Evolutionary conservation across 2,329 filamentous ascomycete species (phyloP).

Genomic region (Xylariales sp.): DNA sequence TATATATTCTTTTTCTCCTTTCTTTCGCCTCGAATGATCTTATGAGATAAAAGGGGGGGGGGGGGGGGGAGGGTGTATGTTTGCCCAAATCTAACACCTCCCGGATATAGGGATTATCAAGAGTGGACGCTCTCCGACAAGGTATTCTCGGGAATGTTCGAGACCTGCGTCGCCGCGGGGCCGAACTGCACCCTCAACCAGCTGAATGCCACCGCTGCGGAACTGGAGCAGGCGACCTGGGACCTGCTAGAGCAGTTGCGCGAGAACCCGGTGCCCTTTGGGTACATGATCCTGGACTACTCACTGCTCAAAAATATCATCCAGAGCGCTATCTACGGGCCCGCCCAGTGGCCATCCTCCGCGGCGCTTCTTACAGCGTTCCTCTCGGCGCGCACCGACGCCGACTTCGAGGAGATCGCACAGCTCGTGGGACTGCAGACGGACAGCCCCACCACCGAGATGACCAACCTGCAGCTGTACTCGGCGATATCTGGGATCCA

Average conservation of each 20-base stretch:
- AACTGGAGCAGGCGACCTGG: constrained; percentile 36
- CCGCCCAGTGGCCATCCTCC: constrained; percentile 12
- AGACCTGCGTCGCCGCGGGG: constrained; percentile 19
- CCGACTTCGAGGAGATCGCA: neutral
- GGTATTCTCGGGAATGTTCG: constrained; percentile 22
- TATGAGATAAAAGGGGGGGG: too few species aligned
- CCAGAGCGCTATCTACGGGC: constrained; percentile 14
- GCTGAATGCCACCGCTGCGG: constrained; percentile 22
- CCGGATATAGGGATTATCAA: too few species aligned
- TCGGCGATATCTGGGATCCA: constrained; percentile 1
- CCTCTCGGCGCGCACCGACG: constrained; percentile 6
- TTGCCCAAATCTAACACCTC: too few species aligned
- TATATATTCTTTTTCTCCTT: neutral
- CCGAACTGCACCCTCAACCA: constrained; percentile 22
- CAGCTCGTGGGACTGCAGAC: too few species aligned
- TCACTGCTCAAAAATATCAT: constrained; percentile 14
- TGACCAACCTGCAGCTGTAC: neutral
- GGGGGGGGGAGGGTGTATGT: too few species aligned
- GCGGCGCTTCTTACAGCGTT: constrained; percentile 11
- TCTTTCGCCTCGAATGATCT: too few species aligned
- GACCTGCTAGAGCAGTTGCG: constrained; percentile 22
- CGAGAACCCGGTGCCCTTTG: constrained; percentile 18
- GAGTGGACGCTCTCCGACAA: constrained; percentile 19
- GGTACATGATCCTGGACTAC: constrained; percentile 19
- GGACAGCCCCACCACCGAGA: too few species aligned